Evolutionary conservation across 306 rosid species (phyloP), one percentile per base, ranked within the genome.

Genomic region (Albizia julibrissin): DNA sequence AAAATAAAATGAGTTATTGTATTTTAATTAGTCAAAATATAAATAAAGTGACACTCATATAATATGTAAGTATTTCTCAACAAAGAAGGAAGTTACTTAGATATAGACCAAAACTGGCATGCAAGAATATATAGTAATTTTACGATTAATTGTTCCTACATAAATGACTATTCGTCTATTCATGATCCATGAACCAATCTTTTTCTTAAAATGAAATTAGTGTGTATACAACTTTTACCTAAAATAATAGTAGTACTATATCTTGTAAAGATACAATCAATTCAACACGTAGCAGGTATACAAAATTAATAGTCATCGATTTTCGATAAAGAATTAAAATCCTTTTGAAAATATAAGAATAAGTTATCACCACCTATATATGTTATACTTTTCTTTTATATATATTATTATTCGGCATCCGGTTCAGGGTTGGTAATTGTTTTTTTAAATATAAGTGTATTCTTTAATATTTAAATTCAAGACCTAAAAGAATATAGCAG

Each of bases 401-500:
- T 37, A 37, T 37, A 6, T 37, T 37, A 37, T 37, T 37, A 37
- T 37, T 1, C 40, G 8, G 40, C 8, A 37, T 37, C 8, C 6
- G 34, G 34, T 34, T 34, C 1, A 1, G 7, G 7, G 6, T 34
- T 34, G 0, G 0, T 34, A 34, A 5, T 1, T 34, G 39, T 34
- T 34, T 1, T 37, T 34, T 6, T 37, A 34, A 6, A 6, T 37
- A 37, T 37, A 37, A 37, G 8, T 37, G 40, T 37, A 0, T 37
- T 0, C 1, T 37, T 6, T 37, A 0, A 37, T 1, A 37, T 0
- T 37, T 0, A 0, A 37, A 37, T 1, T 37, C 1, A 1, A 37
- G 40, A 37, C 0, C 8, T 0, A 37, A 0, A 6, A 1, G 6
- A 1, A 6, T 37, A 0, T 37, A 5, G 1, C 0, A 0, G 1